Conservation (phyloP, 139 green algal genomes). For the Micractinium conductrix region DNA sequence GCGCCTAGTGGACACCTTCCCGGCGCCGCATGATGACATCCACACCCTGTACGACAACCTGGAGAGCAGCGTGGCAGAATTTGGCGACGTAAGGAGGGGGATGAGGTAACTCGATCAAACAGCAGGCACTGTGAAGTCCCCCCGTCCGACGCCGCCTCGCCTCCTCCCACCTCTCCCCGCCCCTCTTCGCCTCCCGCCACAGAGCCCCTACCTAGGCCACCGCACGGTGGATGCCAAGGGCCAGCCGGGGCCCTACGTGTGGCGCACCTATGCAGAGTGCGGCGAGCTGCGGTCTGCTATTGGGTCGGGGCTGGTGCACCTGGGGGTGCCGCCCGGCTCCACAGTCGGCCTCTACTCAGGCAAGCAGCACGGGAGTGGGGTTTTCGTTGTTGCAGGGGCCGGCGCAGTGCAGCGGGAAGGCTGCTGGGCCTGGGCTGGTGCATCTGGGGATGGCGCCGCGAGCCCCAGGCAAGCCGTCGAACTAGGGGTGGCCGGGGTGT, state of each 20-base stretch:
- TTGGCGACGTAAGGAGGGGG: slow-evolving; percentile 77
- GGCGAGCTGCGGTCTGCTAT: slow-evolving; percentile 83
- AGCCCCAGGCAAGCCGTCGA: too few relatives aligned
- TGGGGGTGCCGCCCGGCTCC: slow-evolving; percentile 74
- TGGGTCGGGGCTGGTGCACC: slow-evolving; percentile 87
- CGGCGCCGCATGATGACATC: slow-evolving; percentile 77
- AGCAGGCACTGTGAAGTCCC: too few relatives aligned
- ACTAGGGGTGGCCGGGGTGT: too few relatives aligned
- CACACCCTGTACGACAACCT: slow-evolving; percentile 92
- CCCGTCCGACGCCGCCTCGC: background rate
- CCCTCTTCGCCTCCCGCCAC: background rate
- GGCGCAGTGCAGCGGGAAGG: too few relatives aligned
- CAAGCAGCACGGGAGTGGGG: slow-evolving; percentile 41
- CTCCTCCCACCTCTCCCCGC: background rate
- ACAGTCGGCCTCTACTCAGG: slow-evolving; percentile 91
- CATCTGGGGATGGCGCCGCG: too few relatives aligned
- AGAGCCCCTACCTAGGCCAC: slow-evolving; percentile 61
- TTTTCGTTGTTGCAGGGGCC: background rate
- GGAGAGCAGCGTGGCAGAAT: slow-evolving; percentile 72
- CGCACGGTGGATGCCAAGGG: slow-evolving; percentile 39
- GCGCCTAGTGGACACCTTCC: slow-evolving; percentile 81
- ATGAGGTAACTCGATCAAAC: too few relatives aligned
- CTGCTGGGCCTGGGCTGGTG: too few relatives aligned
- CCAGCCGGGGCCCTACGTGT: slow-evolving; percentile 64
- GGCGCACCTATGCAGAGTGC: slow-evolving; percentile 68